Base-by-base conservation (phyloP, 306 rosid genomes). In the Erythrophleum fordii region DNA sequence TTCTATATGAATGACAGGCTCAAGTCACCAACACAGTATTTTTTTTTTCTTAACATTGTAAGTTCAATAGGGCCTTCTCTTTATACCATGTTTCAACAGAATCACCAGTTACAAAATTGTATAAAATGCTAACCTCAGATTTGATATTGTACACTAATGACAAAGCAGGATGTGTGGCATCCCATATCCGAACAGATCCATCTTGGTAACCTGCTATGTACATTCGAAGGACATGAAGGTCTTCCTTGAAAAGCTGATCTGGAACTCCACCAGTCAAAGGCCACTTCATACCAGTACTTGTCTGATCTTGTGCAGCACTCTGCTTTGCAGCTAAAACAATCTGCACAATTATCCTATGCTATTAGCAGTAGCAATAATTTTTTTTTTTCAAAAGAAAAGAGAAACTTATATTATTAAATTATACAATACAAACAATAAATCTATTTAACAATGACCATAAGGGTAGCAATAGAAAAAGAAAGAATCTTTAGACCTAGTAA, bases 221-320 rank as follows among this genome's bases (percentile, higher is more conserved):
- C 64, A 94, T 62, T 82, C 79, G 88, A 86, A 89, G 86, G 31
- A 83, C 88, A 70, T 79, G 89, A 84, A 81, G 91, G 78, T 73
- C 77, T 81, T 84, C 90, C 41, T 79, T 75, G 72, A 29, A 64
- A 81, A 77, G 29, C 69, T 82, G 88, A 79, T 87, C 82, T 76
- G 92, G 93, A 82, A 92, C 84, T 52, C 98, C 97, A 80, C 98
- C 97, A 22, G 90, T 88, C 89, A 89, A 85, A 72, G 97, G 94
- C 97, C 97, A 92, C 82, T 73, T 83, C 76, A 72, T 78, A 49
- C 81, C 82, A 25, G 6, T 78, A 41, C 58, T 72, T 41, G 20
- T 82, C 76, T 82, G 85, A 88, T 80, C 80, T 22, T 76, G 78
- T 72, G 75, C 72, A 9, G 68, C 80, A 41, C 28, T 62, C 84